These are phyloP conservation scores for Thielaviopsis musarum DNA, from an alignment of 2,329 filamentous ascomycete species.

Conservation along the genomic window DNA sequence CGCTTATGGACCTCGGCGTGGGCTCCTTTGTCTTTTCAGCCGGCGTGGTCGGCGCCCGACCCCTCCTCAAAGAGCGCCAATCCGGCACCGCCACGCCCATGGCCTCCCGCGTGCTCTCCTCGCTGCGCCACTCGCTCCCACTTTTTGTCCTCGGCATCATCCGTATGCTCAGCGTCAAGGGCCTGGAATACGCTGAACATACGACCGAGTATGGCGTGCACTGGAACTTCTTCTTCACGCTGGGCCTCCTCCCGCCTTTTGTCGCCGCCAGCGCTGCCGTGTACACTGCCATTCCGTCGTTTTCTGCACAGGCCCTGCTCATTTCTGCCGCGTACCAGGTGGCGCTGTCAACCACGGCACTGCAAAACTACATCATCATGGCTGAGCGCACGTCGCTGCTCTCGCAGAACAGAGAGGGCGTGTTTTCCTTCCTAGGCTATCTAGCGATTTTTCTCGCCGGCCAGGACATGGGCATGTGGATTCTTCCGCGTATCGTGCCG, in stretches of 20 bases:
- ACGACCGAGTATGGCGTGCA: slow-evolving; percentile 95
- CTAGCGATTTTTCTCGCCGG: slow-evolving; percentile 87
- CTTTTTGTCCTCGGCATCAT: slow-evolving; percentile 65
- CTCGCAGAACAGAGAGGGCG: slow-evolving; percentile 81
- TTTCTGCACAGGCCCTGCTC: slow-evolving; percentile 54
- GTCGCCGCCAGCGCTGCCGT: slow-evolving; percentile 66
- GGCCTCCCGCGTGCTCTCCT: slow-evolving; percentile 40
- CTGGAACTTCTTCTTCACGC: slow-evolving; percentile 99
- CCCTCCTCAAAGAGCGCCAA: slow-evolving; percentile 54
- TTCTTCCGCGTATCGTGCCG: slow-evolving; percentile 45
- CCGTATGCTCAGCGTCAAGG: slow-evolving; percentile 78
- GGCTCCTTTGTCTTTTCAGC: slow-evolving; percentile 94
- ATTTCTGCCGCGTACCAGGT: slow-evolving; percentile 58
- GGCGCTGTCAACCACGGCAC: slow-evolving; percentile 54
- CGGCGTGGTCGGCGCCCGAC: slow-evolving; percentile 75
- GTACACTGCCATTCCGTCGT: slow-evolving; percentile 55
- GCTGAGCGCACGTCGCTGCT: slow-evolving; percentile 64
- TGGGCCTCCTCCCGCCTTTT: slow-evolving; percentile 76
- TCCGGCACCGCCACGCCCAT: slow-evolving; percentile 33
- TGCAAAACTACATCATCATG: slow-evolving; percentile 69
- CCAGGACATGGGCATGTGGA: slow-evolving; percentile 63
- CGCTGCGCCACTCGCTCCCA: slow-evolving; percentile 67
- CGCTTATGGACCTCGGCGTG: slow-evolving; percentile 95
- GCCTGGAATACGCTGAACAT: slow-evolving; percentile 89
- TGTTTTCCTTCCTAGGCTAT: slow-evolving; percentile 92